Base-by-base conservation (phyloP, 2,329 filamentous ascomycete species). In the Penicillium glabrum region DNA sequence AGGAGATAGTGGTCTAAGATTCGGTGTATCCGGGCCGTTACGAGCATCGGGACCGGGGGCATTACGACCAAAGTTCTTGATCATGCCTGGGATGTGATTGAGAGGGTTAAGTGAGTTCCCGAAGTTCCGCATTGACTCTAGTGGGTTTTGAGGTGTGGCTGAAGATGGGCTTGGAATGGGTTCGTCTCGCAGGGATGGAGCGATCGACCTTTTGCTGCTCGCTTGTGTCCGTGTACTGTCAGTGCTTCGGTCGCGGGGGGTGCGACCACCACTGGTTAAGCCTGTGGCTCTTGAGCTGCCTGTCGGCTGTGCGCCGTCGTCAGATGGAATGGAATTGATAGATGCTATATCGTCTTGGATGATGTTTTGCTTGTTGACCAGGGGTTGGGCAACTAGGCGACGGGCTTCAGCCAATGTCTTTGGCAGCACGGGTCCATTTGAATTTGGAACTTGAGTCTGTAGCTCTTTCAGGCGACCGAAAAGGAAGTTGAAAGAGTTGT, bases 351-450 rank as follows among this genome's bases (percentile, higher is more conserved):
- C 77, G 37, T 83, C 86, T 66, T 77, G 79, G 5, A 75, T 65
- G 33, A 74, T 73, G 29, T 71, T 73, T 39, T 58, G 59, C 56
- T 70, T 81, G 55, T 86, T 84, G 37, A 88, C 86, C 11, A 64
- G 63, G n/a, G 76, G 73, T 47, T 73, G 68, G 67, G 86, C 90
- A 61, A 99, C 89, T 11, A 99, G 83, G 71, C 92, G 93, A 46
- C 92, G 84, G 16, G 93, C 95, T 68, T 99, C 95, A 66, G 96
- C 95, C 0, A 99, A 80, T 1, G 95, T 99, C 67, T 91, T 93
- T 1, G 95, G 95, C 0, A 96, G 82, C 41, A 81, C 69, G 7
- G 86, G 76, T 23, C 55, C 65, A 35, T 53, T 54, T 65, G 66
- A 76, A 67, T 64, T 81, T 72, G 70, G 70, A 68, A 60, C 74